Evolutionary conservation across 805 yeast genomes (phyloP), one percentile per base, ranked within the genome.

Genomic region (Sungouiozyma ichnusensis): DNA sequence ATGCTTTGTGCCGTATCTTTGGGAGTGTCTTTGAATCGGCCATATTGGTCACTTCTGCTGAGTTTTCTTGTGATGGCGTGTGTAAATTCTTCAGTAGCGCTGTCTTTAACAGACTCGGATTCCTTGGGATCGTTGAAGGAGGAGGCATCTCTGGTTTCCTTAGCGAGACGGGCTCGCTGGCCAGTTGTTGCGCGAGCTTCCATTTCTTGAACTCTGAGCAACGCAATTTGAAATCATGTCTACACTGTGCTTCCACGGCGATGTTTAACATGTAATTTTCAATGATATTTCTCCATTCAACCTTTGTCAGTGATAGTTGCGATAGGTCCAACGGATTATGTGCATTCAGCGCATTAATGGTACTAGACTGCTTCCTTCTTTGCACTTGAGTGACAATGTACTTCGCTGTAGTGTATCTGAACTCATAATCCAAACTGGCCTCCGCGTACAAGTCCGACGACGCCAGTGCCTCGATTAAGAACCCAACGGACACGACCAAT

Each of bases 221-320:
- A 20, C 65, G 62, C 36, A 60, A 55, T 49, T 73, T 73, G 55
- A 75, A 81, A 49, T 81, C 84, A 27, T 63, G 60, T 9, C 83
- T 68, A 49, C 84, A 77, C 53, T 80, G 85, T 16, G 76, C 74
- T 49, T 79, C 84, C 41, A 79, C 78, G 4, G 74, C 82, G 18
- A 78, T 62, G 52, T 75, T 76, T 33, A 78, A 56, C 24, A 77
- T 48, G 49, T 72, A 80, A 57, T 78, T 79, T 48, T 81, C 86
- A 45, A 80, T 76, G 17, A 81, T 69, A 51, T 79, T 76, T 47
- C 86, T 64, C 83, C 85, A 79, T 54, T 79, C 81, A 24, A 71
- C 67, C 43, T 69, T 65, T 8, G 69, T 58, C 15, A 72, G 52
- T 3, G 11, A 24, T 11, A 24, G 11, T 24, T 24, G 29, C 11